Base-by-base conservation (phyloP, 331 rosid genomes). In the Pyrus hybrid region DNA sequence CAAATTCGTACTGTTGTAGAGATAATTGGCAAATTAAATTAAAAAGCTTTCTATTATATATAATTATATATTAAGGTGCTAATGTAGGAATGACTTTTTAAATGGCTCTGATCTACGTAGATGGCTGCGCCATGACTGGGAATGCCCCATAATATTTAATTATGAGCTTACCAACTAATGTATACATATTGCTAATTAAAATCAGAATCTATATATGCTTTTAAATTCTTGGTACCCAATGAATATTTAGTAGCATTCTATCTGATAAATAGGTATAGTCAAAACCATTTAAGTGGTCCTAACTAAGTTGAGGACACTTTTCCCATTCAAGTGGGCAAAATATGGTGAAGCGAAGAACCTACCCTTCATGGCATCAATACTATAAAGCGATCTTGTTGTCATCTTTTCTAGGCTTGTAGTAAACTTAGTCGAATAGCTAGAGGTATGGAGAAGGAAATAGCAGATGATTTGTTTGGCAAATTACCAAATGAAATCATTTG, bases 401-500 rank as follows among this genome's bases (percentile, higher is more conserved):
- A 6, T 51, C 20, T 51, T 17, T 51, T 17, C 57, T 51, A 51
- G 21, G 20, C 10, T 51, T 51, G 57, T 51, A 51, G 57, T 6
- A 17, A 51, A 51, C 57, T 49, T 17, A 49, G 56, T 49, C 7
- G n/a, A 6, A 17, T 2, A 49, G 56, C 56, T 16, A 6, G 21
- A 51, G 57, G 18, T 51, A 51, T 51, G 57, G 57, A 6, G 57
- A 51, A 51, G 57, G 21, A 17, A 51, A 51, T 51, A 51, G 57
- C 20, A 28, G 25, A 51, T 3, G 80, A 83, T 61, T 65, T 64
- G 54, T 74, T 83, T 32, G 72, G 70, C 28, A 73, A 49, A 23
- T 74, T 86, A 25, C 91, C 91, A n/a, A 83, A 91, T 53, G 92
- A 89, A 41, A 79, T 91, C 57, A 81, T 93, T 67, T 20, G 87